Evolutionary conservation across 2,329 filamentous ascomycete species (phyloP).

Genomic region (Pseudocercospora crystallina): DNA sequence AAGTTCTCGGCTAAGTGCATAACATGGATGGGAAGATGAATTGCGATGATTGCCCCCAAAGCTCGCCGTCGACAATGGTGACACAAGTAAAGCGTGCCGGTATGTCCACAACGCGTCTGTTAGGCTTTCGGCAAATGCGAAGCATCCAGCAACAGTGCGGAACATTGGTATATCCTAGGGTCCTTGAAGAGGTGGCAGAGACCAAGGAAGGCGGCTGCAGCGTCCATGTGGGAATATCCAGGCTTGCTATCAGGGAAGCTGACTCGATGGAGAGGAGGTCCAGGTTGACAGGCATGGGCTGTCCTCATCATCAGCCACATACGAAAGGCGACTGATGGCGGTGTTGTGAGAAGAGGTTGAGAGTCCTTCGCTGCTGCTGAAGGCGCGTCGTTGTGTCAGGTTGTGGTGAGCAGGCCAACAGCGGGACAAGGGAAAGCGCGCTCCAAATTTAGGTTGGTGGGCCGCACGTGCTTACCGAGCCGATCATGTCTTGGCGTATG

Average conservation of each 20-base stretch:
- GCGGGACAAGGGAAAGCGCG: background rate
- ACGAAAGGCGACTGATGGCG: too few relatives aligned
- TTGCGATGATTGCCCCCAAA: too few relatives aligned
- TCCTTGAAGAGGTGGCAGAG: too few relatives aligned
- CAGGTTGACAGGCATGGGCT: background rate
- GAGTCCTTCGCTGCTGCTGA: background rate
- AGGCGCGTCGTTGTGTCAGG: background rate
- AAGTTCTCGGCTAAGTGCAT: too few relatives aligned
- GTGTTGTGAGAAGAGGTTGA: too few relatives aligned
- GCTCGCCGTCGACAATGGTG: too few relatives aligned
- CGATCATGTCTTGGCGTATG: too few relatives aligned
- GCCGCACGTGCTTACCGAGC: too few relatives aligned
- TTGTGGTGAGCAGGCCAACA: background rate
- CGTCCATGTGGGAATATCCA: background rate
- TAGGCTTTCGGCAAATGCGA: background rate
- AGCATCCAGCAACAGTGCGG: too few relatives aligned
- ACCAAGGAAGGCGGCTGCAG: conserved; percentile 1
- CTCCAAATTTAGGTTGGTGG: too few relatives aligned
- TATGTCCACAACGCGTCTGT: background rate
- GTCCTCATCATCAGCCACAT: background rate
- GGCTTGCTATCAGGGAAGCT: background rate
- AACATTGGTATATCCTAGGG: too few relatives aligned
- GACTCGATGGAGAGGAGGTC: background rate
- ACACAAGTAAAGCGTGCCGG: background rate
- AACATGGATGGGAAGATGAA: too few relatives aligned